Evolutionary conservation across 805 yeast genomes (phyloP).

Genomic region (Vanderwaltozyma verrucispora): DNA sequence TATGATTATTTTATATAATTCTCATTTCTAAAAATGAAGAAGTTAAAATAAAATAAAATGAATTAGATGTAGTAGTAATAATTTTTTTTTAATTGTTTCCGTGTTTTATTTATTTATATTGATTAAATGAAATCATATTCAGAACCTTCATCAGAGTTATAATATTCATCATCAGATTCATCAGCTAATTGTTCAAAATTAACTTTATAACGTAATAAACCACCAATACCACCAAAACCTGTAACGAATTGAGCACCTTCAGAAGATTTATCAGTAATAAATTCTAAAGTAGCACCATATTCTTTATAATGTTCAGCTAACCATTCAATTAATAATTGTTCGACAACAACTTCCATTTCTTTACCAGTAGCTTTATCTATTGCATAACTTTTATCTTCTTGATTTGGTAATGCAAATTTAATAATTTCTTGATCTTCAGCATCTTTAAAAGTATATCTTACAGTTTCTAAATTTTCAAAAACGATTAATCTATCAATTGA

Average conservation of each 20-base stretch:
- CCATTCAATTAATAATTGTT: slow-evolving; percentile 90
- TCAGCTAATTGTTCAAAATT: slow-evolving; percentile 92
- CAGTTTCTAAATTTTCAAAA: slow-evolving; percentile 78
- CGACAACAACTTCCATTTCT: slow-evolving; percentile 84
- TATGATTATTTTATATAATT: neutral
- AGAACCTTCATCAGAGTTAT: slow-evolving; percentile 43
- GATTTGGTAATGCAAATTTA: slow-evolving; percentile 61
- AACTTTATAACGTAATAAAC: slow-evolving; percentile 88
- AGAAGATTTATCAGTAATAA: slow-evolving; percentile 90
- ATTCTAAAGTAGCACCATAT: slow-evolving; percentile 92
- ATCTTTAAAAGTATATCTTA: slow-evolving; percentile 78
- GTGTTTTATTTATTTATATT: neutral
- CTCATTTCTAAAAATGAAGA: no score
- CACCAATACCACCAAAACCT: slow-evolving; percentile 99
- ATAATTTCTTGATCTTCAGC: slow-evolving; percentile 68
- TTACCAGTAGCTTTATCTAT: slow-evolving; percentile 78
- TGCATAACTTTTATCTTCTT: slow-evolving; percentile 65
- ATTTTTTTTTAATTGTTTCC: neutral
- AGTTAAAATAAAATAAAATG: no score
- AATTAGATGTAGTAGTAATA: no score
- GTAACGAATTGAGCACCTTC: slow-evolving; percentile 98
- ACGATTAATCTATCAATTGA: slow-evolving; percentile 91
- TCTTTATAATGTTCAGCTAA: slow-evolving; percentile 91
- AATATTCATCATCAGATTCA: slow-evolving; percentile 79
- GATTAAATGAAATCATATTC: slow-evolving; percentile 30